Conservation (phyloP, 106 monocot species). For the Platanthera zijinensis region DNA sequence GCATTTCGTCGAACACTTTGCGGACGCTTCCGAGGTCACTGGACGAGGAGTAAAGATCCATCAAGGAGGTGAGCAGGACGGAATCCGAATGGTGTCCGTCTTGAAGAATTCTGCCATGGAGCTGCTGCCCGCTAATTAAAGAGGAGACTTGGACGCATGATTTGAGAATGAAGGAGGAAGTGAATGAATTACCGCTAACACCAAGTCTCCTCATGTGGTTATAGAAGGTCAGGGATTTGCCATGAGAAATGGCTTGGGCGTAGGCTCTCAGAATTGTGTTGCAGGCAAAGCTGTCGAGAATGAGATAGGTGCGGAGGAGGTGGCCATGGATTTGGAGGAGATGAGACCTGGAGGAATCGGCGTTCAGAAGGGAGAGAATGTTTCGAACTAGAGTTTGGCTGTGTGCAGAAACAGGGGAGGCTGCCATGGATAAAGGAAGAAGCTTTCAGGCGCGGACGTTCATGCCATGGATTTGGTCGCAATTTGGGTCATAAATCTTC, state of each 20-base stretch:
- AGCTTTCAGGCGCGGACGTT: neutral
- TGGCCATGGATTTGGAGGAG: constrained; percentile 48
- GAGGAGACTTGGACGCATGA: constrained; percentile 21
- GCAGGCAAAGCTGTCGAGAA: constrained; percentile 25
- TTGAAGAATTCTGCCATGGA: constrained; percentile 43
- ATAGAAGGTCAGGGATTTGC: constrained; percentile 31
- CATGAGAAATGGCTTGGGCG: constrained; percentile 20
- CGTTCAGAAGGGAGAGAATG: constrained; percentile 14
- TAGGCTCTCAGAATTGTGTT: constrained; percentile 33
- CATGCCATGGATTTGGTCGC: no score
- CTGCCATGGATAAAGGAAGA: neutral
- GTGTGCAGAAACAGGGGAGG: neutral
- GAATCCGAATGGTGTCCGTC: constrained; percentile 51
- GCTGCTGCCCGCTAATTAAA: constrained; percentile 28
- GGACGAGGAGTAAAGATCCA: constrained; percentile 39
- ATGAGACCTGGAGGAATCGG: constrained; percentile 16
- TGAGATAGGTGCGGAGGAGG: constrained; percentile 32
- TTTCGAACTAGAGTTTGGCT: neutral
- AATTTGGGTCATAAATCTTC: no score
- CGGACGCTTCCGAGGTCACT: constrained; percentile 1
- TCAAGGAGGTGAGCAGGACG: constrained; percentile 46
- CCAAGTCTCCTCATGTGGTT: constrained; percentile 27
- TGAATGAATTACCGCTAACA: constrained; percentile 30
- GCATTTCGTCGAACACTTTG: constrained; percentile 8
- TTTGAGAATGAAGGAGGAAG: constrained; percentile 52